These are phyloP conservation scores for Talaromyces sp. DNA, from an alignment of 2,329 filamentous ascomycete genomes.

Conservation along the genomic window DNA sequence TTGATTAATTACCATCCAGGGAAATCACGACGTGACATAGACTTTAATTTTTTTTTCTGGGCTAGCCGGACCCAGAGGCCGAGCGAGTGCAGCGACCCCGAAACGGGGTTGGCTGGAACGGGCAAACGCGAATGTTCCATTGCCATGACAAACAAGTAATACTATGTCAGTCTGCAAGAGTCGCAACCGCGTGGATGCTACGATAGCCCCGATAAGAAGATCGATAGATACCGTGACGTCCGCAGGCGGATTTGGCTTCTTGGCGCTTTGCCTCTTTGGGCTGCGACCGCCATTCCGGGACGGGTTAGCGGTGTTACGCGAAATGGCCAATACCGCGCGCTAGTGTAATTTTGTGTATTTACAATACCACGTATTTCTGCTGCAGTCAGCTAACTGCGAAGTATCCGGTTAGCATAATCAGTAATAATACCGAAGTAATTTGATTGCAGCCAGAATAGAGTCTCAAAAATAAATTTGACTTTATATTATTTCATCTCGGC, in stretches of 20 bases:
- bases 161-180: too few species aligned
- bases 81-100: neutral
- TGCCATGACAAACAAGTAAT: neutral
- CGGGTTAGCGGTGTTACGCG: neutral
- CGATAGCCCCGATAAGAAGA: neutral
- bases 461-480: too few species aligned
- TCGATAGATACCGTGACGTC: neutral
- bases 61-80: neutral
- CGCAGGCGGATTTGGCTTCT: neutral
- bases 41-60: neutral
- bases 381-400: neutral
- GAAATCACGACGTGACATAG: neutral
- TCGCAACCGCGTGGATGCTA: neutral
- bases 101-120: neutral
- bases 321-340: neutral
- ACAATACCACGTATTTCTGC: neutral
- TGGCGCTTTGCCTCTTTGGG: neutral
- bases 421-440: too few species aligned
- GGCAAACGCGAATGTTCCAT: neutral
- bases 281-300: too few species aligned
- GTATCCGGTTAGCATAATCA: too few species aligned
- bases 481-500: too few species aligned
- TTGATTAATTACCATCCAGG: neutral
- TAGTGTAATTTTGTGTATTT: neutral
- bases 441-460: too few species aligned